These are phyloP conservation scores for Aspergillus olivimuriae DNA, from an alignment of 495 filamentous ascomycete genomes.

Conservation along the genomic window DNA sequence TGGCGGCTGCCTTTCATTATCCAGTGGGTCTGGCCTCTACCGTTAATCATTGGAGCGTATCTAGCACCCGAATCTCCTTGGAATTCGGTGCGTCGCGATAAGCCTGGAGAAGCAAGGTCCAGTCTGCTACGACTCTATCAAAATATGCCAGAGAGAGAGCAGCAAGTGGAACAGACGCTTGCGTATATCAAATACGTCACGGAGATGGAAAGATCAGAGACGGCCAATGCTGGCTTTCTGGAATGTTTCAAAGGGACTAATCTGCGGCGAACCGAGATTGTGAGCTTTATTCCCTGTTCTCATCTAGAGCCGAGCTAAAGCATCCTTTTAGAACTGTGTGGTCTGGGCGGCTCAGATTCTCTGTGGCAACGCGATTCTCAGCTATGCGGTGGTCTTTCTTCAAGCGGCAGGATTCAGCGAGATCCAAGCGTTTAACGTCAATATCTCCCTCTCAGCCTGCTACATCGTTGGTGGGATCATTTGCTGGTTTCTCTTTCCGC, in stretches of 20 bases:
- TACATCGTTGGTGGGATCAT: slow-evolving; percentile 58
- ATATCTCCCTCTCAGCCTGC: slow-evolving; percentile 44
- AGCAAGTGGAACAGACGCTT: slow-evolving; percentile 50
- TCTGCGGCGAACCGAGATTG: slow-evolving; percentile 35
- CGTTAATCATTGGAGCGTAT: slow-evolving; percentile 31
- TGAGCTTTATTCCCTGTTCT: slow-evolving; percentile 57
- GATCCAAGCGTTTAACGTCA: slow-evolving; percentile 18
- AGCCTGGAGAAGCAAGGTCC: slow-evolving; percentile 40
- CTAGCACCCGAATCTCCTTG: slow-evolving; percentile 44
- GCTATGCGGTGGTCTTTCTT: slow-evolving; percentile 37
- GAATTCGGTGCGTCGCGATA: slow-evolving; percentile 34
- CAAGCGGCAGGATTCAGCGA: slow-evolving; percentile 27
- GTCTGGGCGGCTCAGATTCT: slow-evolving; percentile 26
- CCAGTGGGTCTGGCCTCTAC: slow-evolving; percentile 50
- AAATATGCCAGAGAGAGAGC: slow-evolving; percentile 20
- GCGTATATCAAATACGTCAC: slow-evolving; percentile 33
- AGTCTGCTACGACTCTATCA: slow-evolving; percentile 27
- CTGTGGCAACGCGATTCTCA: slow-evolving; percentile 27
- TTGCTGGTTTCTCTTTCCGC: slow-evolving; percentile 50
- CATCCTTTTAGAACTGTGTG: slow-evolving; percentile 32
- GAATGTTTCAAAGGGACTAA: slow-evolving; percentile 37
- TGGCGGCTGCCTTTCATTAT: slow-evolving; percentile 50
- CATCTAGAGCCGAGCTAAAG: neutral
- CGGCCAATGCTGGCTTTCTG: slow-evolving; percentile 21
- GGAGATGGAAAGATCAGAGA: slow-evolving; percentile 26